A percentile compares a stretch with the other conserved stretches of the same genome.
Conservation (phyloP, 768 basidiomycete species). For the Phylloporus arenicola region DNA sequence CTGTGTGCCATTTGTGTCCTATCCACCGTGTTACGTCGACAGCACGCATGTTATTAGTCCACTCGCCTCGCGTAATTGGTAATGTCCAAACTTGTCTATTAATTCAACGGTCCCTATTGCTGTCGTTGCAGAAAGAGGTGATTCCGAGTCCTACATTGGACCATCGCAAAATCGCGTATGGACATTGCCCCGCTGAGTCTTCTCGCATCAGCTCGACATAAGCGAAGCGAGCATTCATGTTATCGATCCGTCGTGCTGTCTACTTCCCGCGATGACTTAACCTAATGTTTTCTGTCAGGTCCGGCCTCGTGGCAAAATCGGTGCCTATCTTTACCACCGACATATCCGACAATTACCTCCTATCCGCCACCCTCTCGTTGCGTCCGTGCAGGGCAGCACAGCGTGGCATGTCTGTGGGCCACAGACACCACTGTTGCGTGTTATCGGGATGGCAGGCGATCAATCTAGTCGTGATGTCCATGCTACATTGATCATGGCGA, state of each 20-base stretch:
- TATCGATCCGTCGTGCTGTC: conserved; percentile 1
- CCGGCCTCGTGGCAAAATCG: conserved; percentile 11
- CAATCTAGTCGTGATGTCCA: conserved; percentile 20
- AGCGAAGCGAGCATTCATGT: conserved; percentile 3
- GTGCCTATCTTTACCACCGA: conserved; percentile 20
- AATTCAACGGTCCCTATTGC: conserved; percentile 8
- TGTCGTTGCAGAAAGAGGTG: conserved; percentile 4
- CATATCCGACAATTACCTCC: conserved; percentile 17
- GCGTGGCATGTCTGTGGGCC: conserved; percentile 5
- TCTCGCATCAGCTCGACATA: conserved; percentile 12
- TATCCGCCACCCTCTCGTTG: conserved; percentile 9
- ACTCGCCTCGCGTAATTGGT: conserved; percentile 18
- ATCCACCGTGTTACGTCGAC: conserved; percentile 25
- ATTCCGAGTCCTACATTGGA: conserved; percentile 4
- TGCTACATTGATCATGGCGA: conserved; percentile 16
- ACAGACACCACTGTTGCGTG: conserved; percentile 9
- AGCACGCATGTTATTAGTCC: conserved; percentile 11
- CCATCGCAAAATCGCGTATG: conserved; percentile 2
- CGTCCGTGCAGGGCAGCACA: neutral
- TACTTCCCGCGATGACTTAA: conserved; percentile 17
- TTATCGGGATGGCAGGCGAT: conserved; percentile 14
- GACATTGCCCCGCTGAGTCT: neutral
- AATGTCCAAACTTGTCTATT: conserved; percentile 14
- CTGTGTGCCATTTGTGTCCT: conserved; percentile 13
- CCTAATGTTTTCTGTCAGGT: conserved; percentile 11